Evolutionary conservation across 2,329 filamentous ascomycete genomes (phyloP).

Genomic region (Neurospora crassa): DNA sequence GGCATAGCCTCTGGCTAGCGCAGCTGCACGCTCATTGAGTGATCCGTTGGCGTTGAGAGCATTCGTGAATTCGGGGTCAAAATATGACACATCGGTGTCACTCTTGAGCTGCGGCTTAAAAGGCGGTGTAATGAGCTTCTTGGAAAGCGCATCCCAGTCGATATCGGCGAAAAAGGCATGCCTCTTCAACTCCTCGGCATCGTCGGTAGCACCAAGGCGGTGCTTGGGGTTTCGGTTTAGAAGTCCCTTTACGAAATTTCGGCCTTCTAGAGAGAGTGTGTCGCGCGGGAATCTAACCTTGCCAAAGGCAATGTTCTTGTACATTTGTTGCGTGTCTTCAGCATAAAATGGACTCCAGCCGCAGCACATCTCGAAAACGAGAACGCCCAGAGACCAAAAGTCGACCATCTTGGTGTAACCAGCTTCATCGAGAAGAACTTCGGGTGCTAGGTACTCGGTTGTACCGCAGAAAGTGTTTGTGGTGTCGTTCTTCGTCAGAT

Average conservation of each 20-base stretch:
- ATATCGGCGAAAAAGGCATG: conserved; percentile 93
- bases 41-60: conserved; percentile 80
- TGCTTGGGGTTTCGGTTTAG: conserved; percentile 96
- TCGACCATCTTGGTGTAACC: conserved; percentile 99
- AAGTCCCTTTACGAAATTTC: conserved; percentile 96
- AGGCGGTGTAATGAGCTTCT: conserved; percentile 88
- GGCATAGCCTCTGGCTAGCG: conserved; percentile 73
- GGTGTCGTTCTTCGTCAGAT: conserved; percentile 91
- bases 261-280: conserved; percentile 84
- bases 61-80: conserved; percentile 96
- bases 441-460: conserved; percentile 92
- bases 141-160: conserved; percentile 79
- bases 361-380: conserved; percentile 99
- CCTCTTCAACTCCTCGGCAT: conserved; percentile 87
- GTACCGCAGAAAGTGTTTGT: conserved; percentile 99
- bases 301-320: conserved; percentile 99
- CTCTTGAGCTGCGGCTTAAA: conserved; percentile 98
- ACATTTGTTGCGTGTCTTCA: conserved; percentile 99
- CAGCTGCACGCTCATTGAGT: conserved; percentile 82
- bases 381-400: conserved; percentile 95
- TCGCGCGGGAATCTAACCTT: conserved; percentile 96
- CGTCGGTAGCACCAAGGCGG: conserved; percentile 78
- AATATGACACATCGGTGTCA: conserved; percentile 94
- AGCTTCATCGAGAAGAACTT: conserved; percentile 89
- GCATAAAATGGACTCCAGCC: conserved; percentile 99